phyloP scores from a whole-genome alignment of 768 basidiomycete species.

The Agrocybe praecox region DNA sequence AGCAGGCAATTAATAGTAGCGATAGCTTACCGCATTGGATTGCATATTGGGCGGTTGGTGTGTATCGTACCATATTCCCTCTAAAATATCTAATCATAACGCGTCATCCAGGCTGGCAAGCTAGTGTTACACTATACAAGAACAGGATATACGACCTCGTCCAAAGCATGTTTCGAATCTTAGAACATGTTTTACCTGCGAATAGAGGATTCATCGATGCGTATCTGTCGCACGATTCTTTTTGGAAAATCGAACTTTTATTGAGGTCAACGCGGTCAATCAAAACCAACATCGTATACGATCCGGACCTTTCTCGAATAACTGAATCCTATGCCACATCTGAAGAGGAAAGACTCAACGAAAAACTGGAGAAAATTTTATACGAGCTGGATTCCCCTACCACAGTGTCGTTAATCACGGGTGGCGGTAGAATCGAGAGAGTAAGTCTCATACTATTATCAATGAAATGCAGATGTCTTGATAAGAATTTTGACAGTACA shows the following conservation, averaged over 20 bases:
- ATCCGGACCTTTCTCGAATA: slow-evolving; percentile 27
- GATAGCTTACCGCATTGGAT: slow-evolving; percentile 38
- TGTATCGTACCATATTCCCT: not conserved
- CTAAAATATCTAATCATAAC: not conserved
- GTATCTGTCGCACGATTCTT: slow-evolving; percentile 32
- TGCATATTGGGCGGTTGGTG: slow-evolving; percentile 40
- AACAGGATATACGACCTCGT: slow-evolving; percentile 33
- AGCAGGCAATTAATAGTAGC: not conserved
- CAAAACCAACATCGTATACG: slow-evolving; percentile 26
- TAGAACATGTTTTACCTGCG: slow-evolving; percentile 30
- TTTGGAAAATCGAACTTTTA: slow-evolving; percentile 36
- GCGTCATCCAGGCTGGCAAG: slow-evolving; percentile 32
- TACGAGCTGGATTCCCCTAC: slow-evolving; percentile 36
- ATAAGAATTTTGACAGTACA: slow-evolving; percentile 25
- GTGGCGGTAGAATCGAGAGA: slow-evolving; percentile 36
- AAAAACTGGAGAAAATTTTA: slow-evolving; percentile 27
- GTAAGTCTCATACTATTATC: slow-evolving; percentile 19
- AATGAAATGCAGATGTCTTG: not conserved
- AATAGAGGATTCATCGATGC: slow-evolving; percentile 35
- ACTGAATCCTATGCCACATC: slow-evolving; percentile 25
- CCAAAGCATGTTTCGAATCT: slow-evolving; percentile 30
- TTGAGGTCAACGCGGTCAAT: slow-evolving; percentile 32
- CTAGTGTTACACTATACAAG: slow-evolving; percentile 35
- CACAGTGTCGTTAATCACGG: slow-evolving; percentile 35
- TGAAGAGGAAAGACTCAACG: slow-evolving; percentile 33